A percentile compares a stretch with the other conserved stretches of the same genome.
Evolutionary conservation across 2,329 filamentous ascomycete genomes (phyloP).

Genomic region (Penicillium sclerotiorum): DNA sequence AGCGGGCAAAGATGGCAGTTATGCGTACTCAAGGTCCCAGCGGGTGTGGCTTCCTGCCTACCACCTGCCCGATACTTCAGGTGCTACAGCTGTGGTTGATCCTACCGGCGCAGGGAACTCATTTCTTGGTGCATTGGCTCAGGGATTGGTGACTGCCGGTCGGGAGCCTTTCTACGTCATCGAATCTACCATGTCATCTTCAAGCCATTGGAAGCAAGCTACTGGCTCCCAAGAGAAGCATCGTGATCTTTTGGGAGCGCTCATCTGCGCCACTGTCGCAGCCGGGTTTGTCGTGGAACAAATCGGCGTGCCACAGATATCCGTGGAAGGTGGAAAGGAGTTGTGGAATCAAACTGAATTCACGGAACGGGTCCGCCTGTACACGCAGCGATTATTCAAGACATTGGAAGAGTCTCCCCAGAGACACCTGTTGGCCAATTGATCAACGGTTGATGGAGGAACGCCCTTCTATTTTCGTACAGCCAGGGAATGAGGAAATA

Average conservation of each 20-base stretch:
- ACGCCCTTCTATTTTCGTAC: conserved; percentile 44
- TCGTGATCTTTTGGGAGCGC: conserved; percentile 62
- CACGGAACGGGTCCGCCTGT: conserved; percentile 48
- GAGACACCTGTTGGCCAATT: conserved; percentile 41
- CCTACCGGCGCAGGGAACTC: conserved; percentile 93
- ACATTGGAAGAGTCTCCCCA: conserved; percentile 42
- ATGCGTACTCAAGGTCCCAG: conserved; percentile 46
- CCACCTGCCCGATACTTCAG: conserved; percentile 51
- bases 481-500: conserved; percentile 39
- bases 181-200: conserved; percentile 47
- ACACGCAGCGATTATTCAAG: conserved; percentile 45
- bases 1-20: conserved; percentile 63
- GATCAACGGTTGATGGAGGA: conserved; percentile 35
- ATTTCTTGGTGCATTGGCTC: conserved; percentile 69
- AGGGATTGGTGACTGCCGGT: conserved; percentile 54
- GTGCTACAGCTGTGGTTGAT: conserved; percentile 66
- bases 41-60: conserved; percentile 76
- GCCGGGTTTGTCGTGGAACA: conserved; percentile 96
- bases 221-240: conserved; percentile 52
- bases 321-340: conserved; percentile 37
- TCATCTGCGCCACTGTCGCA: conserved; percentile 76
- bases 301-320: conserved; percentile 70
- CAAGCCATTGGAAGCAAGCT: conserved; percentile 54
- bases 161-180: conserved; percentile 35
- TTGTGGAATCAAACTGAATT: conserved; percentile 50